A percentile compares a stretch with the other conserved stretches of the same genome.
Evolutionary conservation across 1,284 basidiomycete species (phyloP).

Genomic region (Ganoderma leucocontextum): DNA sequence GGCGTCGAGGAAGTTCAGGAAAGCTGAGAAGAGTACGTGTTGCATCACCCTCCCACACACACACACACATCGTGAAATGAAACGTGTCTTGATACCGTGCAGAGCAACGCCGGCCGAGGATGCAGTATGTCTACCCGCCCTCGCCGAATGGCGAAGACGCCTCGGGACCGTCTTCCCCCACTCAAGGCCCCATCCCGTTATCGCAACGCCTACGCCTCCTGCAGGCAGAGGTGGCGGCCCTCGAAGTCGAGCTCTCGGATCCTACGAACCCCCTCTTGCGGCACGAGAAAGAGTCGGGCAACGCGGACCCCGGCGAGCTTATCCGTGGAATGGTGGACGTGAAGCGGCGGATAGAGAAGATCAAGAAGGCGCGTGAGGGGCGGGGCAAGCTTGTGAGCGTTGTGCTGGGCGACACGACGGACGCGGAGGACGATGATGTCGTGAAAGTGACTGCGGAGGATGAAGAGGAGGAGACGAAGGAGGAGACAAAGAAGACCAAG

Average conservation of each 20-base stretch:
- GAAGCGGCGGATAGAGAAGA: constrained; percentile 69
- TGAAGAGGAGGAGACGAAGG: constrained; percentile 12
- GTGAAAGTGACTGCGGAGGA: constrained; percentile 17
- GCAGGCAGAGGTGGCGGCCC: constrained; percentile 67
- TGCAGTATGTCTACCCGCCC: constrained; percentile 72
- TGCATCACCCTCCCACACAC: not conserved
- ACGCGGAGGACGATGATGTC: constrained; percentile 32
- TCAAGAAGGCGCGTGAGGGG: constrained; percentile 70
- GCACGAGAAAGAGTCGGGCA: constrained; percentile 60
- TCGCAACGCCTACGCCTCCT: constrained; percentile 68
- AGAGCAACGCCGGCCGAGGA: constrained; percentile 57
- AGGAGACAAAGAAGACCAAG: constrained; percentile 30
- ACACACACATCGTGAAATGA: not conserved
- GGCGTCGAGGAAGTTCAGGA: constrained; percentile 71
- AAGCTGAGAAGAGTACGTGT: constrained; percentile 66
- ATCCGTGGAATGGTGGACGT: constrained; percentile 80
- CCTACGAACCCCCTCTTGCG: constrained; percentile 60
- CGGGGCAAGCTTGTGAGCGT: constrained; percentile 70
- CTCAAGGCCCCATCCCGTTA: constrained; percentile 49
- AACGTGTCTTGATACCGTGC: constrained; percentile 1
- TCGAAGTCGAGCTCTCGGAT: constrained; percentile 76
- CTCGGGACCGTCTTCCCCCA: constrained; percentile 38
- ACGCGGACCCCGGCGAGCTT: constrained; percentile 76
- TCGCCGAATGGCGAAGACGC: constrained; percentile 58
- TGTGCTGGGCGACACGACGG: constrained; percentile 56